phyloP scores from a whole-genome alignment of 2,329 filamentous ascomycete species.

The Sporothrix phasma region DNA sequence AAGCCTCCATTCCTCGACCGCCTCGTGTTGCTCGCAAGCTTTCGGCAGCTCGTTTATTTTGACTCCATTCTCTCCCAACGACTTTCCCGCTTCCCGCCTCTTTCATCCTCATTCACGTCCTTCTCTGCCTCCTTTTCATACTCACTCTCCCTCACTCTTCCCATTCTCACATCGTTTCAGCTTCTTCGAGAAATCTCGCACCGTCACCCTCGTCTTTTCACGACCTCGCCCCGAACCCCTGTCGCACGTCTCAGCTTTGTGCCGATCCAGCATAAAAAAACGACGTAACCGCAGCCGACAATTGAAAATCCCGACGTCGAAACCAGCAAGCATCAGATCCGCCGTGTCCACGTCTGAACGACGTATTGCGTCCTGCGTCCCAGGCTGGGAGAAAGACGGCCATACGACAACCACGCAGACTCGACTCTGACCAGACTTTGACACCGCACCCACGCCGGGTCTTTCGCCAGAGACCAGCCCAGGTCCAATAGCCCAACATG shows the following conservation, averaged over 20 bases:
- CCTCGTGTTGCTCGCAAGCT: neutral
- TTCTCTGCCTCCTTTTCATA: neutral
- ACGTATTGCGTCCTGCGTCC: neutral
- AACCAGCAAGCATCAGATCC: neutral
- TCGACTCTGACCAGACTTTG: neutral
- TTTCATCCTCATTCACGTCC: neutral
- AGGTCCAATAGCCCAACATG: conserved; percentile 11
- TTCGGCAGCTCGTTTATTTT: neutral
- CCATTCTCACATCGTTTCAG: neutral
- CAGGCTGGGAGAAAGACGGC: neutral
- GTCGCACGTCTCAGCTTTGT: neutral
- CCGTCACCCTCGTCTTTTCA: neutral
- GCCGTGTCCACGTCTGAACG: neutral
- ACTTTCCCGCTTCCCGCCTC: neutral
- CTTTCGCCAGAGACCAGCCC: neutral
- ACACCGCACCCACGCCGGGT: neutral
- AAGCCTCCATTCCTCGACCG: conserved; percentile 3
- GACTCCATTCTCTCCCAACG: neutral
- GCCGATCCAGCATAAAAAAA: neutral
- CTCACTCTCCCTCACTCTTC: neutral
- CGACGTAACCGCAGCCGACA: too few species aligned
- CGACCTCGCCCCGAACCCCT: neutral
- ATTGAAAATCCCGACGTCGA: neutral
- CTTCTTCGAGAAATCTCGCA: neutral
- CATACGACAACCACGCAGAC: neutral